Evolutionary conservation across 345 rosid genomes (phyloP).

Genomic region (Noccaea caerulescens): DNA sequence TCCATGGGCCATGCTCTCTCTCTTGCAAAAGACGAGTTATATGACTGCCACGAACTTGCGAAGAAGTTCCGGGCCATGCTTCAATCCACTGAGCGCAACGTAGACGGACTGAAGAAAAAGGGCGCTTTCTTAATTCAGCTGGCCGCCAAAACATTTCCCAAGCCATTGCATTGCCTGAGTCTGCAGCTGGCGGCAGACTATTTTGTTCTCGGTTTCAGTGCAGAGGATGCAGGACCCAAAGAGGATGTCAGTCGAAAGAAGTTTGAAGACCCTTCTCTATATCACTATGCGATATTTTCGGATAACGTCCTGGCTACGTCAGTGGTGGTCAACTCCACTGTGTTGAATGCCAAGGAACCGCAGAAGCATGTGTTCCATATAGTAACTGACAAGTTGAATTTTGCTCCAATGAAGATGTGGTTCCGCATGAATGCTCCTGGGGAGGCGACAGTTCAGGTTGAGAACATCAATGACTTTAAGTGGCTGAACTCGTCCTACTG

Average conservation of each 20-base stretch:
- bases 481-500: constrained; percentile 90
- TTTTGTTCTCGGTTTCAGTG: constrained; percentile 50
- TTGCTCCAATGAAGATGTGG: constrained; percentile 88
- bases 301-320: constrained; percentile 96
- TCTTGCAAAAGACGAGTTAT: constrained; percentile 76
- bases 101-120: constrained; percentile 70
- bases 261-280: constrained; percentile 75
- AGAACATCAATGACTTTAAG: constrained; percentile 75
- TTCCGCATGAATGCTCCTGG: constrained; percentile 61
- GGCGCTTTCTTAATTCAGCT: constrained; percentile 91
- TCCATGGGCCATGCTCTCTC: constrained; percentile 90
- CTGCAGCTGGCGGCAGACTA: constrained; percentile 88
- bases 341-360: constrained; percentile 66
- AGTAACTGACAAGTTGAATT: constrained; percentile 86
- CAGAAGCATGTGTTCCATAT: constrained; percentile 91
- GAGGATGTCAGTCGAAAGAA: constrained; percentile 50
- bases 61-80: constrained; percentile 87
- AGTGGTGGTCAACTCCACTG: constrained; percentile 92
- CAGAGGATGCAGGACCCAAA: constrained; percentile 46
- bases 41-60: constrained; percentile 72
- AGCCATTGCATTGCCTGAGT: constrained; percentile 88
- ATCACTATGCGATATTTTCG: constrained; percentile 94
- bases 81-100: constrained; percentile 68
- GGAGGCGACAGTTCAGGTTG: constrained; percentile 63
- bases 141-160: constrained; percentile 94